A percentile compares a stretch with the other conserved stretches of the same genome.
Evolutionary conservation across 2,329 filamentous ascomycete species (phyloP).

Genomic region (Colletotrichum kahawae): DNA sequence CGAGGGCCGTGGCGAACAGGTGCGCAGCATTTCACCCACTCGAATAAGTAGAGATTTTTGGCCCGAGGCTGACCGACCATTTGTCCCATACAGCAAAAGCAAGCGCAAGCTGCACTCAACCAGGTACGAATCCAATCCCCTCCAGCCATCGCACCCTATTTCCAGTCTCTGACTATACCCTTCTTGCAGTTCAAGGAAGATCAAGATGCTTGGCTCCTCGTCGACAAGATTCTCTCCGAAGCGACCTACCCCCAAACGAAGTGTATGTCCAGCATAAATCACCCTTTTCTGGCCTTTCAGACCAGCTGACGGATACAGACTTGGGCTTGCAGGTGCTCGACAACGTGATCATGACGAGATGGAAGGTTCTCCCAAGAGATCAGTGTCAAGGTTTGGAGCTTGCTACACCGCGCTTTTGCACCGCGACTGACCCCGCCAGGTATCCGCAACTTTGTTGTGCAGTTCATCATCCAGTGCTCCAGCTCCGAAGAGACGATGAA

Average conservation of each 20-base stretch:
- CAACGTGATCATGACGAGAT: slow-evolving; percentile 97
- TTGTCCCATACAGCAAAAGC: slow-evolving; percentile 78
- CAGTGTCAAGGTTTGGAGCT: slow-evolving; percentile 77
- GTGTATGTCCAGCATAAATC: slow-evolving; percentile 64
- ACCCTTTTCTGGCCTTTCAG: not conserved
- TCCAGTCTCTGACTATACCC: slow-evolving; percentile 29
- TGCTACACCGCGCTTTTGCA: not conserved
- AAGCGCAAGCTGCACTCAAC: slow-evolving; percentile 90
- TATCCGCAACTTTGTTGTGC: slow-evolving; percentile 98
- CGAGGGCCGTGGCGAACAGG: slow-evolving; percentile 92
- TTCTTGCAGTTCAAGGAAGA: slow-evolving; percentile 91
- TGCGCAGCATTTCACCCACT: slow-evolving; percentile 47
- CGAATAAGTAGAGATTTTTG: slow-evolving; percentile 17
- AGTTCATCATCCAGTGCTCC: slow-evolving; percentile 96
- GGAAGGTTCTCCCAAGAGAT: slow-evolving; percentile 95
- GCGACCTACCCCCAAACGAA: slow-evolving; percentile 95
- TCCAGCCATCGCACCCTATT: not conserved
- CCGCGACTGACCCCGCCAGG: slow-evolving; percentile 54
- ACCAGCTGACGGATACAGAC: slow-evolving; percentile 55
- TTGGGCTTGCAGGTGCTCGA: slow-evolving; percentile 95
- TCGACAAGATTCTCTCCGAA: slow-evolving; percentile 95
- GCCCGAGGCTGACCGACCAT: slow-evolving; percentile 41
- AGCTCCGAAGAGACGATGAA: slow-evolving; percentile 87
- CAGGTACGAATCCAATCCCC: slow-evolving; percentile 66
- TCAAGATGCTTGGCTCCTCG: slow-evolving; percentile 95